phyloP scores from a whole-genome alignment of 768 basidiomycete genomes.

The Russula compacta region DNA sequence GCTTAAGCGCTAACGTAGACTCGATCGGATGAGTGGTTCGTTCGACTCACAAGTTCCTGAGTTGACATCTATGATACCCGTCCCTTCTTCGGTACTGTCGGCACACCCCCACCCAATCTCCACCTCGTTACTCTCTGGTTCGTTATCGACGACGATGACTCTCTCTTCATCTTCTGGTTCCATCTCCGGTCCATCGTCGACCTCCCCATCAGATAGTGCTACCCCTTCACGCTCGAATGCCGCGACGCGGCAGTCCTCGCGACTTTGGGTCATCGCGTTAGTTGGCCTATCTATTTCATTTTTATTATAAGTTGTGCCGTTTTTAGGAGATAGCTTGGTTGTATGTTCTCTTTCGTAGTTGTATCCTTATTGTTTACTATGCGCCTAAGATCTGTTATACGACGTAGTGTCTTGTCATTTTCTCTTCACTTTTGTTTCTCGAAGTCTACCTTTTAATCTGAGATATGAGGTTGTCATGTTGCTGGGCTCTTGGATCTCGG shows the following conservation, averaged over 20 bases:
- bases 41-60: conserved; percentile 41
- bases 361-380: not conserved
- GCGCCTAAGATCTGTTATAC: not conserved
- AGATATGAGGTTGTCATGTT: not conserved
- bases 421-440: not conserved
- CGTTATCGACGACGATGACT: not conserved
- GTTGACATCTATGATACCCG: conserved; percentile 37
- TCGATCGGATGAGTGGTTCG: conserved; percentile 53
- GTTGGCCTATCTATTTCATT: not conserved
- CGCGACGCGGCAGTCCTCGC: not conserved
- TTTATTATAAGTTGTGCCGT: not conserved
- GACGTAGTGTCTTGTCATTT: not conserved
- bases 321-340: not conserved
- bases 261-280: not conserved
- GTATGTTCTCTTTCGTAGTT: not conserved
- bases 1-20: conserved; percentile 27
- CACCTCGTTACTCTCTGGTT: not conserved
- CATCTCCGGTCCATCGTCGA: not conserved
- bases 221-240: not conserved
- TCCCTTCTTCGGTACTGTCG: conserved; percentile 29
- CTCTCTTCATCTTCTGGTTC: not conserved
- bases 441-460: not conserved
- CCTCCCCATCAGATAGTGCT: not conserved
- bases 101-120: conserved; percentile 4
- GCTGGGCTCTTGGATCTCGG: too few species aligned